Percentiles rank a stretch among this genome's conserved stretches.
These are phyloP conservation scores for Crucihimalaya himalaica DNA, from an alignment of 345 rosid species.

Conservation along the genomic window DNA sequence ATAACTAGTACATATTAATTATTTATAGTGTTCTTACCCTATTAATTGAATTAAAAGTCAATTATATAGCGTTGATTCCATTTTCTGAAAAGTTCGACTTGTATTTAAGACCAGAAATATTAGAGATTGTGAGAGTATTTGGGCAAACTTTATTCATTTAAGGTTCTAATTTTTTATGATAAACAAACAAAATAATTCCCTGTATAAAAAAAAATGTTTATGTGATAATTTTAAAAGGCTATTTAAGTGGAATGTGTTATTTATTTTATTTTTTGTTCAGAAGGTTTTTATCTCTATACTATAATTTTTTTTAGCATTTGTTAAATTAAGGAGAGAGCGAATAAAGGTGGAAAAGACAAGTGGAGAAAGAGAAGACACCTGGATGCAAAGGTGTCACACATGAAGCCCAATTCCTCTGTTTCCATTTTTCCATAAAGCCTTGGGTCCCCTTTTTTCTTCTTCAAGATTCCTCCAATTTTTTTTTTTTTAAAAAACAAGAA, in stretches of 20 bases:
- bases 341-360: slow-evolving; percentile 28
- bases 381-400: slow-evolving; percentile 40
- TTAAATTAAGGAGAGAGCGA: not conserved
- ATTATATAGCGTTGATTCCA: not conserved
- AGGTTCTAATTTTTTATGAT: too few species aligned
- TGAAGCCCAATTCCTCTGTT: slow-evolving; percentile 19
- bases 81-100: not conserved
- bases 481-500: not conserved
- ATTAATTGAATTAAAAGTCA: not conserved
- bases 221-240: not conserved
- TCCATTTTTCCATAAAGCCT: slow-evolving; percentile 18
- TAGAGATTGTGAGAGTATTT: not conserved
- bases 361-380: slow-evolving; percentile 23
- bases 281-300: too few species aligned
- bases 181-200: too few species aligned
- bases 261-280: too few species aligned
- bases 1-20: not conserved
- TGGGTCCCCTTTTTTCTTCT: not conserved
- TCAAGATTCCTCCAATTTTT: not conserved
- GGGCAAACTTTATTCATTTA: too few species aligned
- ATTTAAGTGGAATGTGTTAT: not conserved
- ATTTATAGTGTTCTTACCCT: not conserved
- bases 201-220: too few species aligned
- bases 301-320: too few species aligned
- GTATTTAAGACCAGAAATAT: not conserved